phyloP scores from a whole-genome alignment of 2,329 filamentous ascomycete genomes.

The Erysiphe neolycopersici region DNA sequence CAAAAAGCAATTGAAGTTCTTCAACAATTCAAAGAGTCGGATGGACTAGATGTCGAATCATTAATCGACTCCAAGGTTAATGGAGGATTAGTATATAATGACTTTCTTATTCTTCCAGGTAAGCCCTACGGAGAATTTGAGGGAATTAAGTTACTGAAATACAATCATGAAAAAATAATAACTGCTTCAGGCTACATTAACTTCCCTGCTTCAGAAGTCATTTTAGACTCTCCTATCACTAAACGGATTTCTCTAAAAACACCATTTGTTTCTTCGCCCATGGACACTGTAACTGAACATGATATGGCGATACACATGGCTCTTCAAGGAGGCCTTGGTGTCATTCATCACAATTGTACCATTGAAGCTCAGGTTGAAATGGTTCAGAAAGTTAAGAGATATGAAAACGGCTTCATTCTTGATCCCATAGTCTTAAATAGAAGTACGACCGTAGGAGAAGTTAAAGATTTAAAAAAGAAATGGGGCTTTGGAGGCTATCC shows the following conservation, averaged over 20 bases:
- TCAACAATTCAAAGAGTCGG: constrained; percentile 50
- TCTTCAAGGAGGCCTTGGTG: constrained; percentile 63
- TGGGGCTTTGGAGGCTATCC: constrained; percentile 98
- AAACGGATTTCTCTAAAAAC: constrained; percentile 92
- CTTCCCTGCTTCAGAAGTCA: constrained; percentile 75
- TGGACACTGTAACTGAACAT: constrained; percentile 98
- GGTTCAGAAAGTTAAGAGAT: constrained; percentile 97
- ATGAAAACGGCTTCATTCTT: constrained; percentile 95
- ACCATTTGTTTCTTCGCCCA: constrained; percentile 88
- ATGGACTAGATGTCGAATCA: constrained; percentile 69
- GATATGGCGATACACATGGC: constrained; percentile 99
- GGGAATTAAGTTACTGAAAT: too few species aligned
- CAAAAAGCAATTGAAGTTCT: constrained; percentile 54
- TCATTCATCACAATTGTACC: constrained; percentile 99
- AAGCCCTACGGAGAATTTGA: too few species aligned
- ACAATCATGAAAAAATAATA: too few species aligned
- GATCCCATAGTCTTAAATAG: constrained; percentile 84
- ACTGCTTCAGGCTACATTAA: constrained; percentile 54
- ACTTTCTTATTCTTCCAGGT: constrained; percentile 70
- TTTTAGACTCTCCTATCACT: constrained; percentile 73
- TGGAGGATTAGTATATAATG: constrained; percentile 93
- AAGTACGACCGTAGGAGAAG: constrained; percentile 70
- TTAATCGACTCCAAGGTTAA: constrained; percentile 78
- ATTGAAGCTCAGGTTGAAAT: constrained; percentile 91
- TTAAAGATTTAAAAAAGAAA: constrained; percentile 78